Evolutionary conservation across 2,329 filamentous ascomycete species (phyloP).

Genomic region (Fusarium sp.): DNA sequence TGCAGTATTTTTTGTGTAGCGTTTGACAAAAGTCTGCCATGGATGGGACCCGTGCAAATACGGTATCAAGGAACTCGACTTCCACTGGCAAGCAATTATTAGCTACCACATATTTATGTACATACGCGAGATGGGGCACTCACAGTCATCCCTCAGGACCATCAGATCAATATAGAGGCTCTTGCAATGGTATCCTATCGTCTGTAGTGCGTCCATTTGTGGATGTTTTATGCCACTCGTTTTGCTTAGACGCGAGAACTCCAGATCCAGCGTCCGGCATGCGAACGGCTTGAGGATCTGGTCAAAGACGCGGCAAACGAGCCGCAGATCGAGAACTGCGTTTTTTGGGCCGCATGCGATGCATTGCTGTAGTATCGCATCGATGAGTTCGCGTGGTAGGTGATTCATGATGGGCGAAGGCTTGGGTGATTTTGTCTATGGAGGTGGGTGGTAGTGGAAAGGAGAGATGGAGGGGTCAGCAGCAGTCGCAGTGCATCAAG

Average conservation of each 20-base stretch:
- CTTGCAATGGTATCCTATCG: conserved; percentile 61
- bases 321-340: conserved; percentile 57
- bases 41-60: conserved; percentile 60
- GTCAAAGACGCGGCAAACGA: conserved; percentile 64
- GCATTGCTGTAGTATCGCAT: conserved; percentile 59
- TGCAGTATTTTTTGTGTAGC: conserved; percentile 61
- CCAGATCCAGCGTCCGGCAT: conserved; percentile 62
- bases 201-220: conserved; percentile 57
- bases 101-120: conserved; percentile 16
- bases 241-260: conserved; percentile 62
- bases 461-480: conserved; percentile 19
- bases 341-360: conserved; percentile 60
- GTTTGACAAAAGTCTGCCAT: conserved; percentile 60
- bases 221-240: conserved; percentile 51
- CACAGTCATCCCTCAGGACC: conserved; percentile 65
- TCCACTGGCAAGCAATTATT: conserved; percentile 56
- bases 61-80: conserved; percentile 60
- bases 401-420: conserved; percentile 54
- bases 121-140: conserved; percentile 24
- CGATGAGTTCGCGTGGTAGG: conserved; percentile 62
- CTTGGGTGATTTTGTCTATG: neutral
- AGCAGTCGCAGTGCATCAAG: conserved; percentile 27
- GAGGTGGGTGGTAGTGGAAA: neutral
- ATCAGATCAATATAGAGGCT: conserved; percentile 65
- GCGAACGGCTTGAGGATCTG: conserved; percentile 59